A percentile compares a stretch with the other conserved stretches of the same genome.
Evolutionary conservation across 495 filamentous ascomycete genomes (phyloP).

Genomic region (Stereocaulon alpinum): DNA sequence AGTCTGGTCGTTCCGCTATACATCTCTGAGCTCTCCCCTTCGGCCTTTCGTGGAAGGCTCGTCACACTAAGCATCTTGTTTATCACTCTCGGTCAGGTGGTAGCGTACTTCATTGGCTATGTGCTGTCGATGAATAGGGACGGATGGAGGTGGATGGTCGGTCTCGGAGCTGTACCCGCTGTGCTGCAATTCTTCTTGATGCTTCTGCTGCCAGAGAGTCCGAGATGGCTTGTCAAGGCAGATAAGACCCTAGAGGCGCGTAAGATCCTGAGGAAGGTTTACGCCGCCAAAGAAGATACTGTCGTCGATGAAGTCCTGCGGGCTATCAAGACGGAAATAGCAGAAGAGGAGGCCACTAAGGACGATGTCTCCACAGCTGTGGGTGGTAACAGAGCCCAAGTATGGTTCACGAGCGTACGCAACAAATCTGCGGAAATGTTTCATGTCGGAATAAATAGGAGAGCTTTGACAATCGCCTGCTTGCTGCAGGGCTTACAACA

Average conservation of each 20-base stretch:
- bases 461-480: constrained; percentile 74
- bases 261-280: constrained; percentile 52
- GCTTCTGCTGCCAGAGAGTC: constrained; percentile 68
- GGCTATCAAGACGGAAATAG: constrained; percentile 58
- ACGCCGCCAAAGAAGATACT: constrained; percentile 40
- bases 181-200: constrained; percentile 56
- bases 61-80: constrained; percentile 71
- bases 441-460: constrained; percentile 52
- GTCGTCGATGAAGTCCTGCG: constrained; percentile 42
- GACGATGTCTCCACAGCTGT: constrained; percentile 24
- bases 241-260: constrained; percentile 49
- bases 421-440: constrained; percentile 44
- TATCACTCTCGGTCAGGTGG: constrained; percentile 75
- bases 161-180: constrained; percentile 71
- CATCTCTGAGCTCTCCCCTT: constrained; percentile 75
- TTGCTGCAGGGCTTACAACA: constrained; percentile 84
- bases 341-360: constrained; percentile 46
- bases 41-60: constrained; percentile 60
- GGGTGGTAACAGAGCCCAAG: constrained; percentile 15
- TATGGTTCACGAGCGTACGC: constrained; percentile 25
- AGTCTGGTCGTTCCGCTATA: constrained; percentile 74
- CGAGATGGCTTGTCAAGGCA: constrained; percentile 71
- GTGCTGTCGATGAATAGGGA: constrained; percentile 45
- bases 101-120: constrained; percentile 75
- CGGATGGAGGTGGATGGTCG: constrained; percentile 88